A percentile compares a stretch with the other conserved stretches of the same genome.
These are phyloP conservation scores for Madurella fahalii DNA, from an alignment of 2,329 filamentous ascomycete species.

Conservation along the genomic window DNA sequence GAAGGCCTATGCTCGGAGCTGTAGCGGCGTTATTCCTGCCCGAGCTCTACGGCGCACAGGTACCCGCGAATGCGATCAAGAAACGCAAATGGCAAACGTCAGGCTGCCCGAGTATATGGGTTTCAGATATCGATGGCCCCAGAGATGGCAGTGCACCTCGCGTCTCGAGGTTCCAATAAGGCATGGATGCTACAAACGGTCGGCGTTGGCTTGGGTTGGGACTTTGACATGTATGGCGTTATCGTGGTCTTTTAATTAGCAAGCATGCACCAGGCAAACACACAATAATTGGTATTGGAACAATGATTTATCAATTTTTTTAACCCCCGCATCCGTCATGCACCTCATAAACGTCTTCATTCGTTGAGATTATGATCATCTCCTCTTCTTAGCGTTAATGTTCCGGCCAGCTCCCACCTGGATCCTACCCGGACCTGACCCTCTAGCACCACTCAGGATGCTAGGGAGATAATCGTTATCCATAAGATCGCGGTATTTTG, in stretches of 20 bases:
- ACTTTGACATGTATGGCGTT: conserved; percentile 9
- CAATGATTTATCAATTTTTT: neutral
- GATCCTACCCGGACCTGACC: conserved; percentile 56
- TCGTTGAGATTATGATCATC: conserved; percentile 26
- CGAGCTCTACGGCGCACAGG: no score
- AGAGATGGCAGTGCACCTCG: neutral
- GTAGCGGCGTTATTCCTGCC: no score
- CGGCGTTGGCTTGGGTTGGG: conserved; percentile 16
- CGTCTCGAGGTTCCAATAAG: neutral
- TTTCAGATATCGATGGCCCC: neutral
- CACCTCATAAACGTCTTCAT: neutral
- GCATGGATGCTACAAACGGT: neutral
- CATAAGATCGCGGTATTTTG: conserved; percentile 78
- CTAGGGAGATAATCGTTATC: conserved; percentile 88
- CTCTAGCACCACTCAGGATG: conserved; percentile 76
- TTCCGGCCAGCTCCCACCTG: conserved; percentile 81
- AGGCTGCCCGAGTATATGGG: no score
- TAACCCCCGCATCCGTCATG: neutral
- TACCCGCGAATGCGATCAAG: no score
- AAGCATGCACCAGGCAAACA: conserved; percentile 2
- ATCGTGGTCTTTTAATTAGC: neutral
- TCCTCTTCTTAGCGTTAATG: conserved; percentile 73
- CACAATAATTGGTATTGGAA: neutral
- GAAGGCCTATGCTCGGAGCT: no score
- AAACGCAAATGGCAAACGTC: no score